Conservation (phyloP, 1,284 basidiomycete genomes). For the Ganoderma sinense region DNA sequence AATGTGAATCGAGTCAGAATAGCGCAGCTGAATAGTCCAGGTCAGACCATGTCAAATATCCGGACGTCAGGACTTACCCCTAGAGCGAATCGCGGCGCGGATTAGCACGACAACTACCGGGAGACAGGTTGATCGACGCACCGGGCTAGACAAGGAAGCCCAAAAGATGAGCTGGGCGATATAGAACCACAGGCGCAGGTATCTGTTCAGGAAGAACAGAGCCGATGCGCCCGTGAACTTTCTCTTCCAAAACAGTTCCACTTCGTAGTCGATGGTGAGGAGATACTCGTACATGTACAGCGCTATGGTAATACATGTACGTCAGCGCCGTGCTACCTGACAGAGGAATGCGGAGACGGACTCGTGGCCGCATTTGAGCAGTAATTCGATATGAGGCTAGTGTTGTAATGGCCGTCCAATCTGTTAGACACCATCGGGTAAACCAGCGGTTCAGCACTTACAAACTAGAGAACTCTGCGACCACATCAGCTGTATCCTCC, state of each 20-base stretch:
- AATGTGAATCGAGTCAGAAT: background rate
- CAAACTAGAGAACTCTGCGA: background rate
- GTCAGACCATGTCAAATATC: no score
- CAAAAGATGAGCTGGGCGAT: background rate
- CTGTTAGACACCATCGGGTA: no score
- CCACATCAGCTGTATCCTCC: background rate
- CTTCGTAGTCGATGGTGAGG: slow-evolving; percentile 8
- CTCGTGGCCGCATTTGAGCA: background rate
- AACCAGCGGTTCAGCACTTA: background rate
- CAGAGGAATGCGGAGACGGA: background rate
- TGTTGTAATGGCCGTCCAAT: no score
- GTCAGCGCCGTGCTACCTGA: background rate
- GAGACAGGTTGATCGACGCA: background rate
- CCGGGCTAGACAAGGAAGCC: background rate
- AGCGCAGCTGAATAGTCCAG: background rate
- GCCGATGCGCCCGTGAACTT: background rate
- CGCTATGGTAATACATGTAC: background rate
- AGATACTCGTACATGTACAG: slow-evolving; percentile 13
- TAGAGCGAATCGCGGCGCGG: background rate
- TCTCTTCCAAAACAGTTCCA: slow-evolving; percentile 8
- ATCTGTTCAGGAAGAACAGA: slow-evolving; percentile 11
- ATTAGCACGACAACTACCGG: background rate
- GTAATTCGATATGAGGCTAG: background rate
- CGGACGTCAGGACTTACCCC: background rate
- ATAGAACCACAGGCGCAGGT: background rate